Evolutionary conservation across 345 rosid species (phyloP), one percentile per base, ranked within the genome.

Genomic region (Toxicodendron radicans): DNA sequence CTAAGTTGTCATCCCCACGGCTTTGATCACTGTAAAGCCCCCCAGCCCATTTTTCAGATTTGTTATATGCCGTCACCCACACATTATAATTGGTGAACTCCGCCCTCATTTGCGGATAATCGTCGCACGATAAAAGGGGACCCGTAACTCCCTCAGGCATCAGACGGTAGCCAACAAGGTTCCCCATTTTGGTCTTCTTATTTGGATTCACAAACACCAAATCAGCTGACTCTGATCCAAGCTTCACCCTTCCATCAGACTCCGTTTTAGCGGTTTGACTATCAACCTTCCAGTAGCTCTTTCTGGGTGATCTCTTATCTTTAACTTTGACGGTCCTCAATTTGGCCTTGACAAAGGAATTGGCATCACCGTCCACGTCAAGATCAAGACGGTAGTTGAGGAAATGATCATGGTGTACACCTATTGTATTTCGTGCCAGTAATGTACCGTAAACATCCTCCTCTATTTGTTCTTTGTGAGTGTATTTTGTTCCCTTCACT

Each of bases 41-140:
- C 16, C 73, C 85, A 0, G 85, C 81, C 89, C 89, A 86, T 68
- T 78, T 79, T 75, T 86, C 87, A 3, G 82, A 79, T 79, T 78
- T 80, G 76, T 86, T 86, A 73, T 83, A 78, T 6, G 82, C 81
- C 9, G 87, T 83, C 9, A 78, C 84, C 85, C 89, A 86, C 24
- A 76, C 73, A 18, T 86, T 83, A 51, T 83, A 81, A 3, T 81
- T 73, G 14, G 81, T 73, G 73, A 81, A 83, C 0, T 78, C 80
- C 3, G 79, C 83, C 20, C 87, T 79, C 3, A 81, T 78, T 58
- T 83, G 87, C 3, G 84, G 74, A 48, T 83, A 78, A 73, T 86
- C 87, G 33, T 81, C 81, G 1, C 68, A 71, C 0, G 74, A 51
- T 2, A 83, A 72, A 13, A 80, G 84, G 10, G 87, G 71, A 11